phyloP scores from a whole-genome alignment of 139 green algal genomes.

The Chlorella sorokiniana region DNA sequence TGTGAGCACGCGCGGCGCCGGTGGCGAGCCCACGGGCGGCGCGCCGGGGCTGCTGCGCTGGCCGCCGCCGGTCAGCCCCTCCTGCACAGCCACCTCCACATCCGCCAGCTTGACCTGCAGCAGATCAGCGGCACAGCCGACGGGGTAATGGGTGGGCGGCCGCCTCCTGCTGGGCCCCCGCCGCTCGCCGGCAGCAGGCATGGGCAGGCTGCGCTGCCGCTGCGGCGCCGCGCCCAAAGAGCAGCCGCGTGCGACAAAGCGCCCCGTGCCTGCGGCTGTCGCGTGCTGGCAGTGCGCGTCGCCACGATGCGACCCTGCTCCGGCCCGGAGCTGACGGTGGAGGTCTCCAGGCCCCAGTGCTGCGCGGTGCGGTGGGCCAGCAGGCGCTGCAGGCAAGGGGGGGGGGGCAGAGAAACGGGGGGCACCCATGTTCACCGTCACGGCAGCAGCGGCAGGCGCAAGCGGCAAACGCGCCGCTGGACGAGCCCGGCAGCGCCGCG shows the following conservation, averaged over 20 bases:
- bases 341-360: conserved; percentile 61
- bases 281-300: not conserved
- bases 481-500: too few species aligned
- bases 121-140: not conserved
- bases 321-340: conserved; percentile 46
- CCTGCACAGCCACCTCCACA: conserved; percentile 17
- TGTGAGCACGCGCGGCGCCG: conserved; percentile 33
- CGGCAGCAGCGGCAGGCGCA: not conserved
- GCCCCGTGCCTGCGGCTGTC: not conserved
- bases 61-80: not conserved
- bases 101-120: conserved; percentile 26
- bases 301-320: conserved; percentile 49
- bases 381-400: conserved; percentile 38
- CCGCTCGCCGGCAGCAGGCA: too few species aligned
- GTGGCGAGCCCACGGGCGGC: not conserved
- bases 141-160: too few species aligned
- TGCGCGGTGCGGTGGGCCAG: conserved; percentile 54
- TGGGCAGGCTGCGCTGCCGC: too few species aligned
- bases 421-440: not conserved
- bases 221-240: too few species aligned
- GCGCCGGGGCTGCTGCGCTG: not conserved
- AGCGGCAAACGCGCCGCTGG: too few species aligned
- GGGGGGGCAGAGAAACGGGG: not conserved
- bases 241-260: not conserved
- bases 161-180: too few species aligned